Conservation (phyloP, 352 stramenopile species). For the Pythium grandisporangium region DNA sequence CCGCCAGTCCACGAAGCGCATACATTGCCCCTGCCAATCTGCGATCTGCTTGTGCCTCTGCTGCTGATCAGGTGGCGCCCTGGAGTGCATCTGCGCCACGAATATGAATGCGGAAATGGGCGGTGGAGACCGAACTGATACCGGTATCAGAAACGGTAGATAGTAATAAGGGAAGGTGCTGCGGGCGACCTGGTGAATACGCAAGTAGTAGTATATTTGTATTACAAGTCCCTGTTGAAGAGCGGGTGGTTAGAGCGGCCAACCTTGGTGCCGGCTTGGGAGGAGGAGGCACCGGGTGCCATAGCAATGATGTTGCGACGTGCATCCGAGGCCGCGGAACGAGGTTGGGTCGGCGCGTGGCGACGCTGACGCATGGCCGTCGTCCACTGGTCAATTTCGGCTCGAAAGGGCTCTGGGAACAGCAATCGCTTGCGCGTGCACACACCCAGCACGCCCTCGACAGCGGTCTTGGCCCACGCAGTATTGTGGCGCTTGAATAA, state of each 20-base stretch:
- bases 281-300: constrained; percentile 12
- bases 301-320: constrained; percentile 53
- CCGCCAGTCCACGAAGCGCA: too few species aligned
- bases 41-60: too few species aligned
- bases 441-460: constrained; percentile 43
- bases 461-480: constrained; percentile 49
- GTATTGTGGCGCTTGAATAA: constrained; percentile 37
- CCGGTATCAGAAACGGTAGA: constrained; percentile 6
- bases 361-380: constrained; percentile 43
- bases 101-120: too few species aligned
- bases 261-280: constrained; percentile 49
- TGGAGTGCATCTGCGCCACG: constrained; percentile 9
- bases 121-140: background rate
- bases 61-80: too few species aligned
- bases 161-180: too few species aligned
- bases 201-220: too few species aligned
- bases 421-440: constrained; percentile 40
- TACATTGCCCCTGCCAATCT: too few species aligned
- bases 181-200: too few species aligned
- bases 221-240: constrained; percentile 49
- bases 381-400: constrained; percentile 61
- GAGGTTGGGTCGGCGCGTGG: constrained; percentile 17
- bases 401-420: constrained; percentile 35
- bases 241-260: constrained; percentile 65
- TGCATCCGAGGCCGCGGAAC: constrained; percentile 38